Base-by-base conservation (phyloP, 495 filamentous ascomycete genomes). In the Hyphodiscus hymeniophilus region DNA sequence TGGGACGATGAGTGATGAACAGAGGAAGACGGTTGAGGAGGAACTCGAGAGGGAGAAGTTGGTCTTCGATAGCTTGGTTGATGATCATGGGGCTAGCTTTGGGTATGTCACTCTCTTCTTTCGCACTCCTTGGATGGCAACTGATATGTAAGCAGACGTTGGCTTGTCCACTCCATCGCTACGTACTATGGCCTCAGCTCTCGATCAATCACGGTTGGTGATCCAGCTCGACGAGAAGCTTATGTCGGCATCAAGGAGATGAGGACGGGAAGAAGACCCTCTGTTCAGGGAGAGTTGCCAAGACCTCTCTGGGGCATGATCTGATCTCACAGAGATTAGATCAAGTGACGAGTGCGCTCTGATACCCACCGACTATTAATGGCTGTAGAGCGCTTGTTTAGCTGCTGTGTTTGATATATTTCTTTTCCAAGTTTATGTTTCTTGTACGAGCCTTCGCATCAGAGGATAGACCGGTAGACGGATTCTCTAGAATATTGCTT, bases 81-180 rank as follows among this genome's bases (percentile, higher is more conserved):
- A 85, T 44, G 89, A 90, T 51, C 74, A 77, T 45, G 76, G 80
- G 11, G 88, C 83, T 32, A 76, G 80, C 8, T 95, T 95, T 66
- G 88, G 85, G 84, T 94, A 66, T 54, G 85, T 74, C 2, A 7
- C 41, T n/a, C 28, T 31, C 16, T 11, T 41, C n/a, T 28, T 22
- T 5, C n/a, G 34, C 5, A 17, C 6, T 17, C 13, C 7, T 7
- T 7, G 5, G 13, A 15, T 38, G 34, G 13, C 32, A 40, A 28
- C 39, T 40, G 26, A 28, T 28, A n/a, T 36, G 41, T n/a, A n/a
- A 51, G 15, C 50, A 94, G 87, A 52, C 84, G 92, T 41, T 98
- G 88, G 86, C 77, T 98, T 46, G 89, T 95, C 3, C 89, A 98
- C 66, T 84, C 81, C 40, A 87, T 98, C 53, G 94, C 88, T 17